Base-by-base conservation (phyloP, 1,284 basidiomycete genomes). In the Golubevia pallescens region DNA sequence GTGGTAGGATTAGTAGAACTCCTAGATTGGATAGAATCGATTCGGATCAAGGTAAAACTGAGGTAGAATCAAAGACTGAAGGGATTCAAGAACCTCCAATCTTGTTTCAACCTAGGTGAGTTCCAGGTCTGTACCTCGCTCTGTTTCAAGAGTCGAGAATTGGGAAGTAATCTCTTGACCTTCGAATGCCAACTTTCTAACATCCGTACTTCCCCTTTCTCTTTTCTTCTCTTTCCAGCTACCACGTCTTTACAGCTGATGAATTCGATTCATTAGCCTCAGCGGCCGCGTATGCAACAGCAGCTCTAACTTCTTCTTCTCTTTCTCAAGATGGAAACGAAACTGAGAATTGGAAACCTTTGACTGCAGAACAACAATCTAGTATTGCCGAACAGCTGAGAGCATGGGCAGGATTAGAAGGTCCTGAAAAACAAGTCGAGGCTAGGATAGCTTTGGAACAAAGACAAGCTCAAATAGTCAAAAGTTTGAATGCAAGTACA, bases 371-470 rank as follows among this genome's bases (percentile, higher is more conserved):
- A 1, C 72, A 76, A 48, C 76, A 78, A 57, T 73, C 69, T 24
- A 65, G 63, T 3, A 71, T 80, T 13, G 76, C 76, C 2, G 62
- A 56, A n/a, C 74, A 73, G 63, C 69, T 80, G 2, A 58, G 69
- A 2, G 78, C 77, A 5, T 79, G 75, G 78, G 80, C 78, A 10
- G 80, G 80, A 7, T 71, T 82, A n/a, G 73, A 82, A 48, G 80
- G 80, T 4, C 75, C 71, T 14, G 67, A 82, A 32, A 62, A 65
- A 3, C 80, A 81, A 57, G 71, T 66, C 7, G 53, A 77, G 63
- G 80, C 80, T 24, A 65, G 75, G 1, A 59, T 69, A 19, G 62
- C 68, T 13, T 70, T 81, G 21, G 71, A 80, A n/a, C 58, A 74
- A 34, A 65, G 71, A 3, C 73, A 77, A 58, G 60, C 61, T 16